Evolutionary conservation across 331 rosid species (phyloP).

Genomic region (Rhamnella rubrinervis): DNA sequence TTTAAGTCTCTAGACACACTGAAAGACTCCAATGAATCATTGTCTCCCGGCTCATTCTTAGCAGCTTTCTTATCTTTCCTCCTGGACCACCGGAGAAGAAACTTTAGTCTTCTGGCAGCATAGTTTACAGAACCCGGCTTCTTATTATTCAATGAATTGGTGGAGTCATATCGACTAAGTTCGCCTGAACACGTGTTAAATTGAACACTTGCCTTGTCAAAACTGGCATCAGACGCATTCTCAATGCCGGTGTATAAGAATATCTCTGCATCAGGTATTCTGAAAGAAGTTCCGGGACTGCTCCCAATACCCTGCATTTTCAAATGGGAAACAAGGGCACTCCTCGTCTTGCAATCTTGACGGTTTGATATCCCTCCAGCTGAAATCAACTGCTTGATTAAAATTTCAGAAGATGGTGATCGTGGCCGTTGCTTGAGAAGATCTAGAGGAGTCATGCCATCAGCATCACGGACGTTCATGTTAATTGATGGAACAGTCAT

Average conservation of each 20-base stretch:
- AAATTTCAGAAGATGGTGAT: conserved; percentile 63
- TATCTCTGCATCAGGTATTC: conserved; percentile 90
- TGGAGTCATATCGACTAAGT: conserved; percentile 36
- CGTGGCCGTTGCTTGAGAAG: conserved; percentile 54
- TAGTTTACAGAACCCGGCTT: conserved; percentile 41
- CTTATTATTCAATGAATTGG: conserved; percentile 39
- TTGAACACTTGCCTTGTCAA: conserved; percentile 40
- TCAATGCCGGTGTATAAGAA: conserved; percentile 73
- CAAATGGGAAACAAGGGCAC: conserved; percentile 53
- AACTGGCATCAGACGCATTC: conserved; percentile 49
- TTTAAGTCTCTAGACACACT: conserved; percentile 34
- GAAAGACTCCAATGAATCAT: conserved; percentile 40
- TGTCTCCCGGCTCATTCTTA: conserved; percentile 35
- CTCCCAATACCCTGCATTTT: conserved; percentile 58
- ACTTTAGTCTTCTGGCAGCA: conserved; percentile 52
- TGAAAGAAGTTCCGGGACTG: conserved; percentile 85
- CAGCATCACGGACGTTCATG: conserved; percentile 54
- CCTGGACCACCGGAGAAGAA: conserved; percentile 62
- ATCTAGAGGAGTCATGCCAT: conserved; percentile 84
- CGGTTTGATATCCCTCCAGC: conserved; percentile 66
- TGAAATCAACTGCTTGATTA: conserved; percentile 64
- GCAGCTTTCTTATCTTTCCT: conserved; percentile 46
- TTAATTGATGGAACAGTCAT: conserved; percentile 63
- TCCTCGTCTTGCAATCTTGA: conserved; percentile 44
- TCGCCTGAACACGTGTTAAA: conserved; percentile 43